Evolutionary conservation across 1,284 basidiomycete genomes (phyloP).

Genomic region (Boletus coffeatus): DNA sequence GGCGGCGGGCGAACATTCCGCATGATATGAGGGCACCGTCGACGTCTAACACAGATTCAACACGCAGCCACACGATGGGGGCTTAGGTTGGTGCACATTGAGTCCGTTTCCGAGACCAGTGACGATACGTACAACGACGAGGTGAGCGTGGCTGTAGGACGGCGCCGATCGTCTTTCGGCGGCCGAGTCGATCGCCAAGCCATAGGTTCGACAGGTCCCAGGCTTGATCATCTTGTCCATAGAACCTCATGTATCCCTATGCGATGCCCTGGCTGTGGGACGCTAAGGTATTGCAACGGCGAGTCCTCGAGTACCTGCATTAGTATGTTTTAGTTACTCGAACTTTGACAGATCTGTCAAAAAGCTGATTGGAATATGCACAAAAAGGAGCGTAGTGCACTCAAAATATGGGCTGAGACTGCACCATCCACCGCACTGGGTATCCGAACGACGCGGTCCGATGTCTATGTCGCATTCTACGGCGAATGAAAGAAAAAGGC

Average conservation of each 20-base stretch:
- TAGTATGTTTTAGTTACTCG: not conserved
- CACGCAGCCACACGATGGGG: too few relatives aligned
- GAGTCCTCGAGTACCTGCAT: slow-evolving; percentile 7
- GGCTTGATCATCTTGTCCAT: too few relatives aligned
- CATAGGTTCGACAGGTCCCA: too few relatives aligned
- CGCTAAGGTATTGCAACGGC: slow-evolving; percentile 74
- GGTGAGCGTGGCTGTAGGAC: too few relatives aligned
- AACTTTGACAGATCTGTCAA: slow-evolving; percentile 62
- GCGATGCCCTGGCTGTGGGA: slow-evolving; percentile 68
- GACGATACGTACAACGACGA: too few relatives aligned
- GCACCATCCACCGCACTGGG: slow-evolving; percentile 43
- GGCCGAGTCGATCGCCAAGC: too few relatives aligned
- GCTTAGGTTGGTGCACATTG: too few relatives aligned
- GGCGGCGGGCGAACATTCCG: too few relatives aligned
- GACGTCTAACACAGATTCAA: too few relatives aligned
- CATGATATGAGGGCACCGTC: too few relatives aligned
- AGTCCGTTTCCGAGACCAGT: too few relatives aligned
- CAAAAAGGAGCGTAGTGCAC: slow-evolving; percentile 70
- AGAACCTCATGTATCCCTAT: slow-evolving; percentile 32
- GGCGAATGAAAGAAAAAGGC: slow-evolving; percentile 56
- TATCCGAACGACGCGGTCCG: slow-evolving; percentile 72
- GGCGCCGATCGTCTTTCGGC: too few relatives aligned
- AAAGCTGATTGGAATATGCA: slow-evolving; percentile 72
- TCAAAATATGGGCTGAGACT: slow-evolving; percentile 50
- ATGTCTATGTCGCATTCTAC: slow-evolving; percentile 71